Base-by-base conservation (phyloP, 768 basidiomycete species). In the Suillus subaureus region DNA sequence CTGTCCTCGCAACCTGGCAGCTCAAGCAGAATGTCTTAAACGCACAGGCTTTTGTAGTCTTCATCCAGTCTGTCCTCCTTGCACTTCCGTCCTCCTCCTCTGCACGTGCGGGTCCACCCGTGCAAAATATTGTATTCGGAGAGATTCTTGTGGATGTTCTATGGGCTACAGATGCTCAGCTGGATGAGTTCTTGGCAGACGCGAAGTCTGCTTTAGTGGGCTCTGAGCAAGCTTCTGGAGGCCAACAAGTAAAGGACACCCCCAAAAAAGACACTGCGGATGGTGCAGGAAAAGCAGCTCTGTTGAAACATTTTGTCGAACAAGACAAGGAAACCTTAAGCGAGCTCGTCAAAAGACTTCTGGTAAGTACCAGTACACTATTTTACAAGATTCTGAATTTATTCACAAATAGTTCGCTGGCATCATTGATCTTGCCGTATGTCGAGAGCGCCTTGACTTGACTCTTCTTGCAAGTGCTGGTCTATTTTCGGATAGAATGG, bases 61-160 rank as follows among this genome's bases (percentile, higher is more conserved):
- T 94, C 72, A 80, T 93, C 26, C 84, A 84, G 70, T 86, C 85
- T 4, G 83, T 92, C 33, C 74, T 90, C 49, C 78, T 80, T 60
- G 79, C 78, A 54, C 82, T 92, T 12, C 92, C 92, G 23, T 87
- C 87, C n/a, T 90, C 91, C 26, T 91, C 90, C 6, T 84, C 85
- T n/a, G 66, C 72, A 4, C 73, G 72, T 33, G 68, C 75, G 21
- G 67, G 69, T 45, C 76, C 80, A 56, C 79, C 82, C 13, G 76
- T 81, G 9, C 81, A 83, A 67, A 78, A 77, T 4, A 67, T 77
- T 0, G 69, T 82, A 0, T 86, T 94, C 64, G 89, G 89, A 13
- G 92, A 93, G 70, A 75, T 86, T 55, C 79, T 95, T 3, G 84
- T 96, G 26, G 94, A 96, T 73, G 82, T 91, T 70, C 81, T 93